Evolutionary conservation across 805 yeast genomes (phyloP), one percentile per base, ranked within the genome.

Genomic region (Monosporozyma yasuniensis): DNA sequence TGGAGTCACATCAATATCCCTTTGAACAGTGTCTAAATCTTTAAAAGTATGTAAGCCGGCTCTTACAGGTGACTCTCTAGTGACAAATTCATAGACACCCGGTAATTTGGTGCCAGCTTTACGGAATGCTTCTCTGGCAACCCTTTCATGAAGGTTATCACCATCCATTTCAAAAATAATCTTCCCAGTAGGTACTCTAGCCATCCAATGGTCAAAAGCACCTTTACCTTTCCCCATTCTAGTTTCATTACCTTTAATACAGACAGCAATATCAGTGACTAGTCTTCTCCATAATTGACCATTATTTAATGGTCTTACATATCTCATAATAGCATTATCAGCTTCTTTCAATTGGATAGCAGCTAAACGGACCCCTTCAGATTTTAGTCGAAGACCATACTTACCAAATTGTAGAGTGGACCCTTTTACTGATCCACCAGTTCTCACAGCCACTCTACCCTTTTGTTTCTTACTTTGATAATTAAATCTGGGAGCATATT

Each of bases 161-260:
- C 84, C 85, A 39, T 72, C 73, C 63, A 90, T 80, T 71, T 93
- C 99, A 63, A 90, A 88, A 21, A 90, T 73, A 41, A 93, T 81
- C 63, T 89, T 90, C 3, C 99, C 99, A 0, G 97, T 90, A 39
- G 98, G 95, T 12, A 93, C 93, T 61, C 99, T 81, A 32, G 83
- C 86, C 61, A 95, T 95, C 98, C 98, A 93, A 72, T 88, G 93
- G 61, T 88, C 96, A 65, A 93, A 91, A 0, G 90, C 84, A 70
- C 99, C 99, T 71, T 93, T 93, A 73, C 99, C 99, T 69, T 93
- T 93, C 74, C 99, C 99, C 99, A 93, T 93, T 83, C 99, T 93
- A 10, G 96, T 88, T 67, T 93, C 96, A 68, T 93, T 93, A 72
- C 99, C 99, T 72, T 93, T 93, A 54, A 87, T 80, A 70, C 96